Base-by-base conservation (phyloP, 2,329 filamentous ascomycete species). In the Xylaria sp. region DNA sequence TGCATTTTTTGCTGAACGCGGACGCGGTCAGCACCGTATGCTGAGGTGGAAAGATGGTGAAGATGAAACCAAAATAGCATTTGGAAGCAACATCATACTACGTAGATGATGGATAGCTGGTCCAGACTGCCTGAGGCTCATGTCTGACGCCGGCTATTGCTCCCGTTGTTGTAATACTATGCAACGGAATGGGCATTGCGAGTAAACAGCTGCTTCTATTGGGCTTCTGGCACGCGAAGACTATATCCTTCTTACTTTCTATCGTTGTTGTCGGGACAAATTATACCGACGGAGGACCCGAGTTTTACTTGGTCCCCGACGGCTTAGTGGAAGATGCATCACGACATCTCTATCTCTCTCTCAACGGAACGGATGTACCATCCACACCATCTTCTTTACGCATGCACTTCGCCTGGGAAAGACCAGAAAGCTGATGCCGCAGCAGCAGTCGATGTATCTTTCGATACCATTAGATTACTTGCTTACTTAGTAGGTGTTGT, bases 11-110 rank as follows among this genome's bases (percentile, higher is more conserved):
- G 62, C 53, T 60, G 50, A 50, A 64, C 25, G 44, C 40, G 40
- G 61, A 67, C 69, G 67, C 69, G 58, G 69, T 71, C 64, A 70
- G 67, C 69, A 54, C 58, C 51, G 44, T 63, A 23, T 44, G 51
- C 44, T 66, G 57, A 57, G 63, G 21, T 60, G 57, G 66, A 40
- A 23, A 18, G 54, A 60, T 37, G 29, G 58, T 48, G 57, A 60
- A 57, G 27, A 35, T 32, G 25, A 53, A 58, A 60, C 66, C 47
- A 63, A 71, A 66, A 66, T 66, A 69, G 69, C 60, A 59, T 21
- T 53, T 35, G n/a, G 40, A 29, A 44, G 37, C 32, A 60, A 60
- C 12, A 60, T 54, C 53, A 51, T 29, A n/a, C n/a, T n/a, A n/a
- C n/a, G n/a, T n/a, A 21, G 29, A 58, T 27, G 44, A 27, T 32